Base-by-base conservation (phyloP, 768 basidiomycete genomes). In the Lactarius deliciosus region DNA sequence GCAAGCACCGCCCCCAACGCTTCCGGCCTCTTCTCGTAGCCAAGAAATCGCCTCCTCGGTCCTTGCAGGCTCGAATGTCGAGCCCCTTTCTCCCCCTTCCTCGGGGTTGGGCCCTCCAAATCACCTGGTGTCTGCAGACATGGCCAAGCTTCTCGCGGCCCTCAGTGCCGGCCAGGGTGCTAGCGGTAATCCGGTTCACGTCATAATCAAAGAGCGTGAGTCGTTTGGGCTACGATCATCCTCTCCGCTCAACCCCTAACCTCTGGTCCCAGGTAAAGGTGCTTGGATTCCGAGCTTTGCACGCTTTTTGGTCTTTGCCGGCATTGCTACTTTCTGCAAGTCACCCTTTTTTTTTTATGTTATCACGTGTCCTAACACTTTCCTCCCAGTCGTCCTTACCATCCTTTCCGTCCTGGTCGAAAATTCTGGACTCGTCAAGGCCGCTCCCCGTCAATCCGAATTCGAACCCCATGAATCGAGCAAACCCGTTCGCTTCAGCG, bases 371-470 rank as follows among this genome's bases (percentile, higher is more conserved):
- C 22, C 54, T 28, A 45, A 57, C 45, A 32, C 20, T 55, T 34
- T 22, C 10, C 13, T 53, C 15, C 25, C 68, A 92, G 90, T 92
- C 76, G 82, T 94, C 74, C 79, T 98, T 64, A 92, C 96, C 61
- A 82, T 96, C 40, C 79, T 98, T 30, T 90, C 94, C 1, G 88
- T 97, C 40, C 82, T 97, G 71, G 85, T 98, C 72, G 96, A 98
- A 77, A 96, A 94, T 75, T 90, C 93, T 30, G 96, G 96, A 4
- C 82, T 98, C 50, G 85, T 97, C 80, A 96, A 96, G 79, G 87
- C 91, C 6, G 94, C 90, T 4, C 88, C 89, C 47, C 85, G 86
- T 36, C 87, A 90, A 67, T 78, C 88, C 32, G 89, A 96, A 72
- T 98, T 95, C 73, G 89, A 95, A 71, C 90, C 93, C 8, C 78